Conservation (phyloP, 202 grass and related monocot species). For the Carex arenaria region DNA sequence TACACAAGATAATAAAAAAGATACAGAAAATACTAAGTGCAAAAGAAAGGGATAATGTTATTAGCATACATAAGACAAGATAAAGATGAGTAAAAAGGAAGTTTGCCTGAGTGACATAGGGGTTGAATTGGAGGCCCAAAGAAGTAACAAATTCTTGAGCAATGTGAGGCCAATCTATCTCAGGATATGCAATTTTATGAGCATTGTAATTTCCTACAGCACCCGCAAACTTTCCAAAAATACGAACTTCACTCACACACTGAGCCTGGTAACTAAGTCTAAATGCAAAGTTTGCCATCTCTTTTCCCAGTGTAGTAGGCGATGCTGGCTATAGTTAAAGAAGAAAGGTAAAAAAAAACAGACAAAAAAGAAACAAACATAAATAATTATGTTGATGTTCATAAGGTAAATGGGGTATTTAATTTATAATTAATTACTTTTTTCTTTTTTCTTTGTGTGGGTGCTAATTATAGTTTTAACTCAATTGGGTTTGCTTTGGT, state of each 20-base stretch:
- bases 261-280: slow-evolving; percentile 60
- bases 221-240: slow-evolving; percentile 87
- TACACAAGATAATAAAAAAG: background rate
- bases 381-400: background rate
- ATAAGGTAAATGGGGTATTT: background rate
- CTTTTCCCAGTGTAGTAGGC: slow-evolving; percentile 85
- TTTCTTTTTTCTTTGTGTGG: background rate
- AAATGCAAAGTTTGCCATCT: slow-evolving; percentile 86
- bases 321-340: slow-evolving; percentile 67
- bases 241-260: slow-evolving; percentile 45
- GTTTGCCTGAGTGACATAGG: slow-evolving; percentile 83
- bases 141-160: slow-evolving; percentile 75
- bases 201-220: slow-evolving; percentile 97
- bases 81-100: background rate
- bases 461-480: background rate
- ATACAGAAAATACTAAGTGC: background rate
- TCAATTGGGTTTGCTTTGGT: background rate
- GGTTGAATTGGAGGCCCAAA: slow-evolving; percentile 74
- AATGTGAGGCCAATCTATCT: slow-evolving; percentile 68
- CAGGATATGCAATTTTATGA: slow-evolving; percentile 69
- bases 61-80: slow-evolving; percentile 4
- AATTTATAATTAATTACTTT: background rate
- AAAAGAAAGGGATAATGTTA: slow-evolving; percentile 1
- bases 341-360: slow-evolving; percentile 24
- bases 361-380: background rate